phyloP scores from a whole-genome alignment of 2,329 filamentous ascomycete species.

The Alternaria viburni region DNA sequence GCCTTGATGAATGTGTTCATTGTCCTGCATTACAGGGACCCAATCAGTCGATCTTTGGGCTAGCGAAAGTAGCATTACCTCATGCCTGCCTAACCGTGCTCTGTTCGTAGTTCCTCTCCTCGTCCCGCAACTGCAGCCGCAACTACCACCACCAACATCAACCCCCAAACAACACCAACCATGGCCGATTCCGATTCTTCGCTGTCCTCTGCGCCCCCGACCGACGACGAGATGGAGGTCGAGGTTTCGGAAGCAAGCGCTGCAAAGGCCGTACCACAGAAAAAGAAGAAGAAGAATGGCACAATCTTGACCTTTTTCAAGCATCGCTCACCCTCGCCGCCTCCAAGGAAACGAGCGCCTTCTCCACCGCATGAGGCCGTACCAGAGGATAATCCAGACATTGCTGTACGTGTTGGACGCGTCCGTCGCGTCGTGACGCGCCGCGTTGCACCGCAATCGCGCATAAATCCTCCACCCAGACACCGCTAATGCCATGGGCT shows the following conservation, averaged over 20 bases:
- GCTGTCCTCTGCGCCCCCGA: constrained; percentile 64
- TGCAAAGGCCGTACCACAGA: constrained; percentile 32
- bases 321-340: constrained; percentile 50
- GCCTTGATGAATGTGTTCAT: background rate
- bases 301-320: constrained; percentile 49
- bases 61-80: constrained; percentile 47
- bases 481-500: constrained; percentile 39
- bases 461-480: constrained; percentile 33
- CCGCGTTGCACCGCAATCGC: constrained; percentile 21
- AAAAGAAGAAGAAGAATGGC: constrained; percentile 44
- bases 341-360: constrained; percentile 76
- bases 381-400: constrained; percentile 87
- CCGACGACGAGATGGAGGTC: constrained; percentile 61
- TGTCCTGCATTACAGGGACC: constrained; percentile 16
- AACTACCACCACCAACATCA: constrained; percentile 30
- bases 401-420: constrained; percentile 74
- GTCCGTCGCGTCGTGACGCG: constrained; percentile 48
- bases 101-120: constrained; percentile 32
- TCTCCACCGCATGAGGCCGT: constrained; percentile 91
- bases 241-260: constrained; percentile 31
- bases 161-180: constrained; percentile 37
- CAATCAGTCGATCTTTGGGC: constrained; percentile 27
- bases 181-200: constrained; percentile 63
- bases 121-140: constrained; percentile 22
- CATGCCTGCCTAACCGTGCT: constrained; percentile 42